Percentiles rank a stretch among this genome's conserved stretches.
Conservation (phyloP, 2,329 filamentous ascomycete genomes). For the Colletotrichum melonis region DNA sequence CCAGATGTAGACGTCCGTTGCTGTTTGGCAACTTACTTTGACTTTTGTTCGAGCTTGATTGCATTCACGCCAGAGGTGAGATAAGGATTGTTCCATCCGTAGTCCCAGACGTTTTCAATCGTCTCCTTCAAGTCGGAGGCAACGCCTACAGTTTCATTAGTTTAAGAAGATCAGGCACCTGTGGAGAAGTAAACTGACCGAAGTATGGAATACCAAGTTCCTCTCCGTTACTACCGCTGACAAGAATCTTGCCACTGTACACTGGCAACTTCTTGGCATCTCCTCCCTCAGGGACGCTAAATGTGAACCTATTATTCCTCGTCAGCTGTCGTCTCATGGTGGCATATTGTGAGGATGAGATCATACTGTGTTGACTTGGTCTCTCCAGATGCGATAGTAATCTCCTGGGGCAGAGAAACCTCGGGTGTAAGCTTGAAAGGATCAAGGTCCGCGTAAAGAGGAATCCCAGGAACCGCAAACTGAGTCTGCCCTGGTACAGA, state of each 20-base stretch:
- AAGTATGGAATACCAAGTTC: conserved; percentile 46
- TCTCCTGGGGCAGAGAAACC: conserved; percentile 32
- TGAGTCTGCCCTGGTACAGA: conserved; percentile 24
- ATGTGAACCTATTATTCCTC: conserved; percentile 37
- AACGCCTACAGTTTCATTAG: conserved; percentile 3
- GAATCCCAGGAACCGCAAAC: not conserved
- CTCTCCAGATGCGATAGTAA: conserved; percentile 37
- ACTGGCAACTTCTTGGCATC: conserved; percentile 44
- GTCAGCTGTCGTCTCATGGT: not conserved
- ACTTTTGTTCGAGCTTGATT: not conserved
- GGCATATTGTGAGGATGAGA: not conserved
- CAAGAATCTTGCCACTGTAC: conserved; percentile 47
- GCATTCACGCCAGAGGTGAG: not conserved
- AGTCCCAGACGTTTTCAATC: conserved; percentile 22
- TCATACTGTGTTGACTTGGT: conserved; percentile 15
- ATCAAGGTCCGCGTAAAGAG: conserved; percentile 22
- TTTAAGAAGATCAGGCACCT: no score
- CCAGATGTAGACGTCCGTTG: not conserved
- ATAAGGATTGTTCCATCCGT: not conserved
- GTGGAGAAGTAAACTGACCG: conserved; percentile 27
- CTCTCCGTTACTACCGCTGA: conserved; percentile 45
- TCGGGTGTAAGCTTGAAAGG: conserved; percentile 32
- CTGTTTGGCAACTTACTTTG: not conserved
- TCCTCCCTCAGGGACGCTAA: conserved; percentile 41
- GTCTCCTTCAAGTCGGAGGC: conserved; percentile 27